A percentile compares a stretch with the other conserved stretches of the same genome.
Conservation (phyloP, 2,329 filamentous ascomycete species). For the Ophiostoma sp. region DNA sequence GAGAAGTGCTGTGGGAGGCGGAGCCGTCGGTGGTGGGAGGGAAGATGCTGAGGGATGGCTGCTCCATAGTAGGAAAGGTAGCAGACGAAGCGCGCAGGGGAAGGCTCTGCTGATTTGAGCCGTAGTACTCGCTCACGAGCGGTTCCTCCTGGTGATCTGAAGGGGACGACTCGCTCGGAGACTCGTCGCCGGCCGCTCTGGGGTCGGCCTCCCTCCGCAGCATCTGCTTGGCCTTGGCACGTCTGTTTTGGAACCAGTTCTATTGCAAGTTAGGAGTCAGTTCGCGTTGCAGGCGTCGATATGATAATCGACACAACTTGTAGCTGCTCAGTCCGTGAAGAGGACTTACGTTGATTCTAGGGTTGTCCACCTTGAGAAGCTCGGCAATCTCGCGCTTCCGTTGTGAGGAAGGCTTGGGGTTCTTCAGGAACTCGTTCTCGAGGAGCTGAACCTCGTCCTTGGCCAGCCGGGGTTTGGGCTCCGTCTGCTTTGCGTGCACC, state of each 20-base stretch:
- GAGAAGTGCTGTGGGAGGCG: conserved; percentile 15
- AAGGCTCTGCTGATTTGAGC: conserved; percentile 32
- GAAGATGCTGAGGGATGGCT: conserved; percentile 15
- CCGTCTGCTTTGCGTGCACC: conserved; percentile 31
- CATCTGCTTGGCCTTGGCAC: conserved; percentile 59
- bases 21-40: conserved; percentile 1
- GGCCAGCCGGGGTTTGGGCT: conserved; percentile 50
- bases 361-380: conserved; percentile 56
- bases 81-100: conserved; percentile 37
- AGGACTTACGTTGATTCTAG: conserved; percentile 54
- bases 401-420: conserved; percentile 59
- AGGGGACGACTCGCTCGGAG: conserved; percentile 35
- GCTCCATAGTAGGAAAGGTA: conserved; percentile 31
- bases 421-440: conserved; percentile 57
- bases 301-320: too few relatives aligned
- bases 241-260: conserved; percentile 66
- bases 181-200: conserved; percentile 37
- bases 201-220: conserved; percentile 49
- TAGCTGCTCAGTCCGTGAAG: background rate
- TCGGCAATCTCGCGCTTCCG: conserved; percentile 57
- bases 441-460: conserved; percentile 56
- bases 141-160: conserved; percentile 31
- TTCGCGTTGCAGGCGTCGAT: background rate
- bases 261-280: conserved; percentile 30
- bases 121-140: conserved; percentile 33